phyloP scores from a whole-genome alignment of 768 basidiomycete genomes.

The Tephrocybe rancida region DNA sequence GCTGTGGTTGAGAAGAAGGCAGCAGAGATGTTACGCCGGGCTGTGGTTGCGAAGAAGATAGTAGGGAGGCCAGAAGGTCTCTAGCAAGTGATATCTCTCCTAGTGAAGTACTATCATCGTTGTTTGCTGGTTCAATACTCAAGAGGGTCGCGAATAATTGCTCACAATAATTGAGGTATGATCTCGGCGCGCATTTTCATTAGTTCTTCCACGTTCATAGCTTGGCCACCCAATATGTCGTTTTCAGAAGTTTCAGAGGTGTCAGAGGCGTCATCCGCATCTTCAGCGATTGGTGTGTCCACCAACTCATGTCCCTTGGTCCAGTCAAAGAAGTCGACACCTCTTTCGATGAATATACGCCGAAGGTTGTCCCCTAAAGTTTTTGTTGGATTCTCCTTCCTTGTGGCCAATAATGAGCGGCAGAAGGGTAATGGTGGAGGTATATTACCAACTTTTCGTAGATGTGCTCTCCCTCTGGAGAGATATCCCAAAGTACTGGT shows the following conservation, averaged over 20 bases:
- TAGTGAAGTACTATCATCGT: constrained; percentile 57
- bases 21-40: too few species aligned
- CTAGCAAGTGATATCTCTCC: constrained; percentile 82
- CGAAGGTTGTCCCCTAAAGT: constrained; percentile 66
- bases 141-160: constrained; percentile 14
- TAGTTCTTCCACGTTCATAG: constrained; percentile 77
- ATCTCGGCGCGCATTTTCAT: constrained; percentile 75
- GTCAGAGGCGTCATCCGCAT: constrained; percentile 15
- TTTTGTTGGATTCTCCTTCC: constrained; percentile 58
- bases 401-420: constrained; percentile 26
- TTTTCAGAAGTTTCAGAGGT: constrained; percentile 26
- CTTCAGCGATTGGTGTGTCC: constrained; percentile 1
- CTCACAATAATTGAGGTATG: constrained; percentile 73
- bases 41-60: constrained; percentile 37
- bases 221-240: constrained; percentile 31
- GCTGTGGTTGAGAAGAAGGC: constrained; percentile 28
- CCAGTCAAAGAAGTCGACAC: constrained; percentile 71
- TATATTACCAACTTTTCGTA: constrained; percentile 68
- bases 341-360: constrained; percentile 75
- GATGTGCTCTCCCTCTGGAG: constrained; percentile 65
- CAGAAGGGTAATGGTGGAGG: constrained; percentile 6
- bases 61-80: constrained; percentile 65
- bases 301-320: constrained; percentile 13
- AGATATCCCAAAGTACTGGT: constrained; percentile 68
- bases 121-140: constrained; percentile 9